Evolutionary conservation across 2,329 filamentous ascomycete genomes (phyloP).

Genomic region (Venturia aucupariae): DNA sequence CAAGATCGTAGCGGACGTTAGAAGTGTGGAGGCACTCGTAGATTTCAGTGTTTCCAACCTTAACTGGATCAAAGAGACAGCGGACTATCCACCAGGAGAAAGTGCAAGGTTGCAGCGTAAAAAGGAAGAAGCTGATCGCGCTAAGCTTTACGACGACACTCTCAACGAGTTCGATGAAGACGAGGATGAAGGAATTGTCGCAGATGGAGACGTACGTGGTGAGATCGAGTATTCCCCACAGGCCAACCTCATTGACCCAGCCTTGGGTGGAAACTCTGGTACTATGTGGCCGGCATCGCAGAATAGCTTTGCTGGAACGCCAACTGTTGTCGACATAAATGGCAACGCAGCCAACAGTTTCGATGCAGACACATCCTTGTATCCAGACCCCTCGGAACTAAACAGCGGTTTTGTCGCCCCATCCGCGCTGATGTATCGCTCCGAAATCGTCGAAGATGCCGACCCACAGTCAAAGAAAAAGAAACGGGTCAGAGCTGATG

Average conservation of each 20-base stretch:
- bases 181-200: constrained; percentile 15
- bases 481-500: constrained; percentile 24
- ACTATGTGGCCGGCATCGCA: constrained; percentile 1
- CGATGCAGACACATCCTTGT: background rate
- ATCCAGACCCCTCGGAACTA: constrained; percentile 5
- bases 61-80: constrained; percentile 60
- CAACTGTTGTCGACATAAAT: background rate
- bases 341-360: background rate
- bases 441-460: constrained; percentile 6
- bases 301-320: background rate
- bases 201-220: constrained; percentile 22
- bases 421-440: constrained; percentile 6
- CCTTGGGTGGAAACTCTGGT: constrained; percentile 17
- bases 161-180: constrained; percentile 36
- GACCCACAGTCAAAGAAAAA: constrained; percentile 22
- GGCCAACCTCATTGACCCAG: constrained; percentile 26
- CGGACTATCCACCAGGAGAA: constrained; percentile 35
- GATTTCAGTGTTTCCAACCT: constrained; percentile 88
- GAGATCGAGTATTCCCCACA: constrained; percentile 35
- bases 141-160: constrained; percentile 38
- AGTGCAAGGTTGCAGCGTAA: constrained; percentile 28
- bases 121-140: constrained; percentile 42
- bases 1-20: constrained; percentile 76
- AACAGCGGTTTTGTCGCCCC: constrained; percentile 17
- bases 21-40: constrained; percentile 82